Evolutionary conservation across 257 asterid species (phyloP).

Genomic region (Forsythia suspensa): DNA sequence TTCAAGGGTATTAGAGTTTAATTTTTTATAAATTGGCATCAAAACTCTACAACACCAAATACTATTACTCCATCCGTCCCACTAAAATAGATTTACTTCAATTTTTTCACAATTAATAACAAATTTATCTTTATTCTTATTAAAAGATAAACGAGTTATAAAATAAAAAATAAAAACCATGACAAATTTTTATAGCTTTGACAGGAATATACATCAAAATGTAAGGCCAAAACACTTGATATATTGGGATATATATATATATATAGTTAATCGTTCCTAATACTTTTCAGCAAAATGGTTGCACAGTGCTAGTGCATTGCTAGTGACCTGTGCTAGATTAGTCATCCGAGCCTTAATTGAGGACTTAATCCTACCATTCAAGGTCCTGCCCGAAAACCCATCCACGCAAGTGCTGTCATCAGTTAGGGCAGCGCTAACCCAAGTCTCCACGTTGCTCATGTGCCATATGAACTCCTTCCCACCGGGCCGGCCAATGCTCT

Average conservation of each 20-base stretch:
- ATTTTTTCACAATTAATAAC: no score
- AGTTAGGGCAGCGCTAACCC: conserved; percentile 57
- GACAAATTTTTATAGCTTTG: no score
- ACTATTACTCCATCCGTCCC: no score
- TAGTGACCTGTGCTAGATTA: conserved; percentile 44
- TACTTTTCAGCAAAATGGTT: conserved; percentile 50
- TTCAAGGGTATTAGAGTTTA: no score
- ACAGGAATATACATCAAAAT: no score
- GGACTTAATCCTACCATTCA: conserved; percentile 36
- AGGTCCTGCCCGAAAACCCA: conserved; percentile 42
- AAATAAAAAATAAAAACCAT: no score
- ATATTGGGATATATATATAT: neutral
- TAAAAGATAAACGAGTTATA: no score
- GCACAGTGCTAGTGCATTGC: conserved; percentile 48
- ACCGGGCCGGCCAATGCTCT: conserved; percentile 19
- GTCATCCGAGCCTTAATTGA: conserved; percentile 31
- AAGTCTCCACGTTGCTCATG: conserved; percentile 46
- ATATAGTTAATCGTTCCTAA: neutral
- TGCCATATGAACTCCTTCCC: conserved; percentile 39
- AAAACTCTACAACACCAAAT: no score
- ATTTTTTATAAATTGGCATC: no score
- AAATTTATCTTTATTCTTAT: no score
- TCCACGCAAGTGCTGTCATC: conserved; percentile 41
- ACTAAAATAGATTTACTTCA: no score
- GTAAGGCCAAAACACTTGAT: no score